Base-by-base conservation (phyloP, 2,329 filamentous ascomycete species). In the Cladophialophora carrionii region DNA sequence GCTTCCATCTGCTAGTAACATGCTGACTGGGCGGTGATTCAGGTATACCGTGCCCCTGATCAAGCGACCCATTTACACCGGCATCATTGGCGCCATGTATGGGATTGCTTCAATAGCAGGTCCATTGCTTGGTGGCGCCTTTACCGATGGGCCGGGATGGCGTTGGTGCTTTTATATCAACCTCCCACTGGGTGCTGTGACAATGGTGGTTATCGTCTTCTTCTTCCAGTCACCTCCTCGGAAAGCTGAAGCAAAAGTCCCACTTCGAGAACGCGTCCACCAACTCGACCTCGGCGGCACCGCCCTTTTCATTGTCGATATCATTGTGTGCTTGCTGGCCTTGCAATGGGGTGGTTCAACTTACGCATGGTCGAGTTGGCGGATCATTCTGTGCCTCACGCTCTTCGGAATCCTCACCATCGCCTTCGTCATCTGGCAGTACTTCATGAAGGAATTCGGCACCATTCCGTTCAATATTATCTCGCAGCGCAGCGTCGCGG, bases 51-150 rank as follows among this genome's bases (percentile, higher is more conserved):
- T 87, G 55, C 84, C 85, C 4, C 78, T 87, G 8, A 74, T 80
- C 7, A 83, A 84, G 70, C 78, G 85, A 34, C 85, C 81, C 7
- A 74, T 84, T 32, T 84, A 82, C 26, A 84, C 84, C 61, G 84
- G 84, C 29, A 72, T 86, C 48, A 71, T 80, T 7, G 79, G 79
- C 7, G 74, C 73, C 0, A 78, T 78, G 70, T 81, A 78, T 65
- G 80, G 78, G 1, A 76, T 81, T 68, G 74, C 78, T 1, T 78
- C 76, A 59, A 74, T 79, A 9, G 76, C 74, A 24, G 78, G 78
- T 34, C 78, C 78, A 51, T 52, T 72, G 8, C 60, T 74, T 1
- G 72, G 72, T 22, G 79, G 79, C 63, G 79, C 77, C 3, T 80
- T 81, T 65, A 80, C 79, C 5, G 76, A 78, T 57, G 70, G 74